These are phyloP conservation scores for Dictyostelium capitatum DNA, from an alignment of 78 protist genomes.

Conservation along the genomic window DNA sequence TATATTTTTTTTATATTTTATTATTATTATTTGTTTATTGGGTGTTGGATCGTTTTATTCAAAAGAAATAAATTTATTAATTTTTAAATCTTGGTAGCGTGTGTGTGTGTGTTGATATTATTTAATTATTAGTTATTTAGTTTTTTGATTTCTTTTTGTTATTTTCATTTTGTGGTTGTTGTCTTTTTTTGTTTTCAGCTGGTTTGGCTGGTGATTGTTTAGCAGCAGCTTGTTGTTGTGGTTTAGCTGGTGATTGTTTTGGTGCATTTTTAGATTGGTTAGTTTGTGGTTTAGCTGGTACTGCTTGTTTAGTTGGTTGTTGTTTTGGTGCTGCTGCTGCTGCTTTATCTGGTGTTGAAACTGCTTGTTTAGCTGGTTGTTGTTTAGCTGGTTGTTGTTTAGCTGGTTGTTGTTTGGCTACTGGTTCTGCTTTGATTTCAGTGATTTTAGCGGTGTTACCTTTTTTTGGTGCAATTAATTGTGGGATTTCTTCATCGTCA, in stretches of 20 bases:
- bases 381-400: background rate
- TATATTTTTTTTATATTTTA: no score
- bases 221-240: background rate
- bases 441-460: background rate
- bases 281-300: conserved; percentile 12
- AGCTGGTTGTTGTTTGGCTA: background rate
- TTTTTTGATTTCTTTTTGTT: conserved; percentile 20
- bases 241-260: conserved; percentile 9
- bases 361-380: background rate
- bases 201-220: conserved; percentile 27
- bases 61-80: no score
- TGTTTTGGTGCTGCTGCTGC: background rate
- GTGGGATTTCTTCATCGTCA: background rate
- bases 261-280: conserved; percentile 7
- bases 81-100: no score
- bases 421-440: background rate
- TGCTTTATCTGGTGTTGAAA: background rate
- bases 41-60: no score
- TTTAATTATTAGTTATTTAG: background rate
- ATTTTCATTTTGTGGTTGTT: conserved; percentile 15
- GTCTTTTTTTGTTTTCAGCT: conserved; percentile 2
- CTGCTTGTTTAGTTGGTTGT: background rate
- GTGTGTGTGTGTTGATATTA: background rate
- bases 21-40: no score
- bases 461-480: background rate